A percentile compares a stretch with the other conserved stretches of the same genome.
These are phyloP conservation scores for Straminergon stramineum DNA, from an alignment of 225 moss, liverwort and hornwort species.

Conservation along the genomic window DNA sequence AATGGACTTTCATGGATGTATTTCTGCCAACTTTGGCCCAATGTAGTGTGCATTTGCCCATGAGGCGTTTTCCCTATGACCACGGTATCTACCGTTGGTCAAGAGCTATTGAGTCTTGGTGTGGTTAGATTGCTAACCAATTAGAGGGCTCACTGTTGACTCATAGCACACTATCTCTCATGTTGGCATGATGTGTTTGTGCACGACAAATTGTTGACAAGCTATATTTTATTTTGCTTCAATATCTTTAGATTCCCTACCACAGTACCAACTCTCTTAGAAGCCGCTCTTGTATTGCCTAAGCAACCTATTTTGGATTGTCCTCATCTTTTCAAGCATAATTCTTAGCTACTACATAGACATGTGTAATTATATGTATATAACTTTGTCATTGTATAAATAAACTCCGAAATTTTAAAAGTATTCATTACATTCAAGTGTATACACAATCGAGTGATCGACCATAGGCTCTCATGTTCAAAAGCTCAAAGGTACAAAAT, in stretches of 20 bases:
- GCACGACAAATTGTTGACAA: not conserved
- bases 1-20: no score
- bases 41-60: no score
- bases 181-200: no score
- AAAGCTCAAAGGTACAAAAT: not conserved
- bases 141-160: no score
- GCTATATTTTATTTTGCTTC: not conserved
- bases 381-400: not conserved
- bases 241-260: not conserved
- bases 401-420: not conserved
- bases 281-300: not conserved
- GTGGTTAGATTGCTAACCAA: no score
- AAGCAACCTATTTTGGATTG: not conserved
- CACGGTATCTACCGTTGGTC: no score
- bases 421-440: not conserved
- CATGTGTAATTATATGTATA: not conserved
- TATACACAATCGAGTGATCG: fast-evolving
- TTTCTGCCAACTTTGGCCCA: no score
- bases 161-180: no score
- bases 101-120: no score
- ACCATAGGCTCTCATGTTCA: no score
- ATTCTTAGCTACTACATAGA: not conserved
- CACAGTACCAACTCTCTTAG: not conserved
- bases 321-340: not conserved
- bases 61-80: no score